Evolutionary conservation across 2,329 filamentous ascomycete species (phyloP), one percentile per base, ranked within the genome.

Genomic region (Tolypocladium paradoxum): DNA sequence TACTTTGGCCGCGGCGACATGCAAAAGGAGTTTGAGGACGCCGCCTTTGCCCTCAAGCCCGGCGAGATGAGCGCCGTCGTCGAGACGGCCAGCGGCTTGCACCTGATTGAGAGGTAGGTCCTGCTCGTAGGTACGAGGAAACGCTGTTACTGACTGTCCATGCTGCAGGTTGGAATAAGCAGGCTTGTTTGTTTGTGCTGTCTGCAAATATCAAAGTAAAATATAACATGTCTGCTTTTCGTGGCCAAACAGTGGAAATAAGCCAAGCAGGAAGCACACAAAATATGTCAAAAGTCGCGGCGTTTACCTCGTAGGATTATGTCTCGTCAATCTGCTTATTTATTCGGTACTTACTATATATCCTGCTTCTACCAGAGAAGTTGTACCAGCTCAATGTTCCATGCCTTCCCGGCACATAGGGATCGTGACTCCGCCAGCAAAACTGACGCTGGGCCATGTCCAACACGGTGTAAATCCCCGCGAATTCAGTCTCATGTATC

Each of bases 1-100:
- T 96, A 91, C 71, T 99, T 99, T 70, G 91, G 90, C 53, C 84
- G 81, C 63, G 90, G 90, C 31, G 92, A 97, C 65, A 99, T 99
- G 93, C 93, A 99, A 70, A 92, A 91, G 75, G 92, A 96, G 72
- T 99, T 99, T 65, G 93, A 99, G 73, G 90, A 96, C 53, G 91
- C 91, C 5, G 87, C 93, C 1, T 99, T 99, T 73, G 85, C 81
- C n/a, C 77, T 99, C 53, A 81, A 91, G 70, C 85, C 86, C 2
- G 91, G 90, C 35, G 82, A 96, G 71, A 83, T 97, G 65, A 96
- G 91, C 71, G 77, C 80, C 48, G 78, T 96, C 37, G 87, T 97
- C 14, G 88, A 96, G 71, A 96, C 93, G 38, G 91, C 90, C 49
- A 96, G 91, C 51, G 93, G 93, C 1, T 76, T 97, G 65, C 93